A percentile compares a stretch with the other conserved stretches of the same genome.
Evolutionary conservation across 2,329 filamentous ascomycete genomes (phyloP).

Genomic region (Phoma sp.): DNA sequence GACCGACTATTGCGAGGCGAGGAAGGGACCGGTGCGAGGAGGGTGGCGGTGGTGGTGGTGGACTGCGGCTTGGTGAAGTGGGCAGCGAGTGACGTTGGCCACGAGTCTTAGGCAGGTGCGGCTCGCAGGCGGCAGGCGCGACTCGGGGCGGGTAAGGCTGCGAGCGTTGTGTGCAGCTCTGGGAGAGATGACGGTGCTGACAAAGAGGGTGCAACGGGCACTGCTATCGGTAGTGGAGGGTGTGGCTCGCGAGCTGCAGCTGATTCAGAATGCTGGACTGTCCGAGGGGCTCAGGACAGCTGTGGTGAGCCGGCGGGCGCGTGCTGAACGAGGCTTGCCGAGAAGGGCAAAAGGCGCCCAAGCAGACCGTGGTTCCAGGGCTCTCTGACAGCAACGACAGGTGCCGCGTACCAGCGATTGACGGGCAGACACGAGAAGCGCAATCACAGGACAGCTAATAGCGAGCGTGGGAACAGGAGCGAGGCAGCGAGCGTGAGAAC

Average conservation of each 20-base stretch:
- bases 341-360: slow-evolving; percentile 29
- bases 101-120: slow-evolving; percentile 37
- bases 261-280: slow-evolving; percentile 35
- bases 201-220: background rate
- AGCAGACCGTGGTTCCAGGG: slow-evolving; percentile 21
- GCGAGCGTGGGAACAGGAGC: slow-evolving; percentile 12
- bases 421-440: slow-evolving; percentile 5
- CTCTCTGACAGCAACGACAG: slow-evolving; percentile 15
- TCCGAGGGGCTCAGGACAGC: slow-evolving; percentile 34
- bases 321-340: slow-evolving; percentile 43
- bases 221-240: slow-evolving; percentile 16
- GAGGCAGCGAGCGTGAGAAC: slow-evolving; percentile 7
- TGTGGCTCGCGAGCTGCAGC: slow-evolving; percentile 29
- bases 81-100: slow-evolving; percentile 40
- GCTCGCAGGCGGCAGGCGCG: slow-evolving; percentile 29
- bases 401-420: slow-evolving; percentile 14
- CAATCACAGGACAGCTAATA: slow-evolving; percentile 2
- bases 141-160: slow-evolving; percentile 19
- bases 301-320: slow-evolving; percentile 32
- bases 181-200: slow-evolving; percentile 5
- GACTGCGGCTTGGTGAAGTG: slow-evolving; percentile 19
- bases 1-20: slow-evolving; percentile 27
- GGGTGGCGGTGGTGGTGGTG: slow-evolving; percentile 2
- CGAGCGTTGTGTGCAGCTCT: slow-evolving; percentile 4
- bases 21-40: background rate